These are phyloP conservation scores for Rhodotorula sp. DNA, from an alignment of 1,284 basidiomycete species.

Conservation along the genomic window DNA sequence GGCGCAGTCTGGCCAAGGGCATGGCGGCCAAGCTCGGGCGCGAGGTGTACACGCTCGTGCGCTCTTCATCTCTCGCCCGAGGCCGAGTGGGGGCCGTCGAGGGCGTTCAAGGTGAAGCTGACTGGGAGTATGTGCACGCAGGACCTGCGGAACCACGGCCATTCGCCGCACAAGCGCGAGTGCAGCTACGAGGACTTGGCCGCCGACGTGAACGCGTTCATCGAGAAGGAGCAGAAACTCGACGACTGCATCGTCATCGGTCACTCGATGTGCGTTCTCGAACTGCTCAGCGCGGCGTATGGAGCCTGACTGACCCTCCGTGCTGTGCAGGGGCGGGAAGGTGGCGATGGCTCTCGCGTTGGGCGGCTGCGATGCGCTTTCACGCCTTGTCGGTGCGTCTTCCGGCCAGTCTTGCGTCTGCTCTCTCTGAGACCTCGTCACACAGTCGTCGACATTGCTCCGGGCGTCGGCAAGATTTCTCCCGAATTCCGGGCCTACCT, in stretches of 20 bases:
- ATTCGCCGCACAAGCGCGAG: slow-evolving; percentile 68
- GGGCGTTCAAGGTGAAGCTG: neutral
- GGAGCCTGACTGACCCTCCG: neutral
- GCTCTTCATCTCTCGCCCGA: slow-evolving; percentile 39
- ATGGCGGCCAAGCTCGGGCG: slow-evolving; percentile 62
- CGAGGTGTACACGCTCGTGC: slow-evolving; percentile 71
- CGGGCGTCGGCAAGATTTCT: slow-evolving; percentile 64
- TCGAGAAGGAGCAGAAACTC: slow-evolving; percentile 50
- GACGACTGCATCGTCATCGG: slow-evolving; percentile 69
- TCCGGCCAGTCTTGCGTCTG: neutral
- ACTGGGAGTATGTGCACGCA: slow-evolving; percentile 46
- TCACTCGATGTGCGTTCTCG: slow-evolving; percentile 71
- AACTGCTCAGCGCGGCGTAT: too few species aligned
- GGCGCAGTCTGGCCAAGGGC: slow-evolving; percentile 68
- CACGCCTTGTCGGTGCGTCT: slow-evolving; percentile 44
- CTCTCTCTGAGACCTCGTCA: too few species aligned
- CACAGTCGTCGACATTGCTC: slow-evolving; percentile 72
- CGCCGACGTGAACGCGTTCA: slow-evolving; percentile 54
- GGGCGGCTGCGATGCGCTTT: slow-evolving; percentile 54
- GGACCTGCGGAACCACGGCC: slow-evolving; percentile 82
- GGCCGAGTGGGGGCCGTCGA: neutral
- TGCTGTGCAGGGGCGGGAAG: slow-evolving; percentile 72
- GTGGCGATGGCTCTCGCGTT: slow-evolving; percentile 78
- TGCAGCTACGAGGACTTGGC: slow-evolving; percentile 74
- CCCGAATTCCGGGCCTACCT: slow-evolving; percentile 68